Evolutionary conservation across 164 flowering plant genomes (phyloP).

Genomic region (Aristolochia fimbriata): DNA sequence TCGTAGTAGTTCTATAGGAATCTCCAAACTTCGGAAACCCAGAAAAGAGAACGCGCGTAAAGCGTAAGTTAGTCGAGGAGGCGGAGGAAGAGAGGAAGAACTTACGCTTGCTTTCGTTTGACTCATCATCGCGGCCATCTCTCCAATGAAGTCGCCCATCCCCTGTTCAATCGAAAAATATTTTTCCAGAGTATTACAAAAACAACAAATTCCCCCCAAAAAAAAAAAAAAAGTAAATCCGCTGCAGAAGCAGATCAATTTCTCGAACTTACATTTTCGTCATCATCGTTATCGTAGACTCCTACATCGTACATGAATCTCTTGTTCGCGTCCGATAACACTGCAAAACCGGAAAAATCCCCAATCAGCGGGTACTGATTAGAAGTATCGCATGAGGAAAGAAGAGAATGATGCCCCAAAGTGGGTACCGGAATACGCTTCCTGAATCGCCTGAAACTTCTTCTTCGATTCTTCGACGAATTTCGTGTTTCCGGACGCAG

Average conservation of each 20-base stretch:
- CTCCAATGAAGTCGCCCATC: slow-evolving; percentile 82
- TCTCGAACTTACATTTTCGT: slow-evolving; percentile 37
- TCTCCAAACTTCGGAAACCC: no score
- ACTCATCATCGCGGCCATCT: slow-evolving; percentile 82
- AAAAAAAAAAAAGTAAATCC: no score
- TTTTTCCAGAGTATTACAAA: no score
- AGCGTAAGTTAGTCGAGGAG: background rate
- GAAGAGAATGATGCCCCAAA: no score
- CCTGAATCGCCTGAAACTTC: slow-evolving; percentile 86
- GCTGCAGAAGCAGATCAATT: background rate
- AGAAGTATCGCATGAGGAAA: background rate
- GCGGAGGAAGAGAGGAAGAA: background rate
- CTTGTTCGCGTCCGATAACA: slow-evolving; percentile 69
- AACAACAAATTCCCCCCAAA: no score
- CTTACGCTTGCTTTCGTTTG: slow-evolving; percentile 54
- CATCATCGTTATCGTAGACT: slow-evolving; percentile 58
- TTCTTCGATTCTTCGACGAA: slow-evolving; percentile 76
- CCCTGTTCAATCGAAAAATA: slow-evolving; percentile 37
- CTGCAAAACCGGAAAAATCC: slow-evolving; percentile 24
- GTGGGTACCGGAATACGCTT: slow-evolving; percentile 81
- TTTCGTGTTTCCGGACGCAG: slow-evolving; percentile 57
- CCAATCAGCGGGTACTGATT: background rate
- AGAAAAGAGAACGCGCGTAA: no score
- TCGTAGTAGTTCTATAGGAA: no score
- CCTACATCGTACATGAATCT: slow-evolving; percentile 90